Evolutionary conservation across 495 filamentous ascomycete genomes (phyloP).

Genomic region (Cryomyces antarcticus): DNA sequence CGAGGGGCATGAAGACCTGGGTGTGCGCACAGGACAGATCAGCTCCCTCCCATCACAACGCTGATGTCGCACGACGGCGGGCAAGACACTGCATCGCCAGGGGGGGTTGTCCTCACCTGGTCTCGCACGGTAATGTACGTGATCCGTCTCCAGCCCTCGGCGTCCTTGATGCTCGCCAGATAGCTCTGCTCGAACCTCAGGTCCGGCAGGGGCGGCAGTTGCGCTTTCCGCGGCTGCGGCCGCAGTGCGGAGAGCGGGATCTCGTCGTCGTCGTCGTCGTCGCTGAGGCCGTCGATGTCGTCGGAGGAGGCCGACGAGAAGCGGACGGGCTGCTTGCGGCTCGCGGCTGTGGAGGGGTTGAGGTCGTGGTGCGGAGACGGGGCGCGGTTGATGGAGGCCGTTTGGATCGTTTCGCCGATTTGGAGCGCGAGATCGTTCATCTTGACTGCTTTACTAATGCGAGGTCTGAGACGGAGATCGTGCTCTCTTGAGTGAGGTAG

Average conservation of each 20-base stretch:
- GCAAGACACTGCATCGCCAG: too few relatives aligned
- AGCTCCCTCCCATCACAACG: neutral
- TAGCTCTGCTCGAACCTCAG: constrained; percentile 96
- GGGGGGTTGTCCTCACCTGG: constrained; percentile 35
- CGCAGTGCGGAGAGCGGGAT: constrained; percentile 19
- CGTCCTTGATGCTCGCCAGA: constrained; percentile 57
- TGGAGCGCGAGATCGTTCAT: constrained; percentile 28
- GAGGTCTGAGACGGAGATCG: neutral
- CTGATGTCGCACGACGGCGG: too few relatives aligned
- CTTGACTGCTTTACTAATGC: neutral
- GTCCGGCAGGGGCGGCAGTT: constrained; percentile 72
- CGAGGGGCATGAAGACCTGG: constrained; percentile 61
- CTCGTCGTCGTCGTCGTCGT: constrained; percentile 14
- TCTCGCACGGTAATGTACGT: constrained; percentile 70
- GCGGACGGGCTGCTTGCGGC: constrained; percentile 14
- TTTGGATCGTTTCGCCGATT: constrained; percentile 55
- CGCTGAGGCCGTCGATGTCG: constrained; percentile 6
- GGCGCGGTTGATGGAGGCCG: constrained; percentile 47
- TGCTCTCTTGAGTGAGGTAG: neutral
- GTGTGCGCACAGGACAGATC: neutral
- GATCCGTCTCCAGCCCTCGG: constrained; percentile 56
- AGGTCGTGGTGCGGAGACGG: constrained; percentile 56
- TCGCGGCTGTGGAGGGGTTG: constrained; percentile 54
- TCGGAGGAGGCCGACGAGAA: constrained; percentile 4
- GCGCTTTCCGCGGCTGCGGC: constrained; percentile 29